Conservation (phyloP, 2,329 filamentous ascomycete genomes). For the Fusarium secorum region DNA sequence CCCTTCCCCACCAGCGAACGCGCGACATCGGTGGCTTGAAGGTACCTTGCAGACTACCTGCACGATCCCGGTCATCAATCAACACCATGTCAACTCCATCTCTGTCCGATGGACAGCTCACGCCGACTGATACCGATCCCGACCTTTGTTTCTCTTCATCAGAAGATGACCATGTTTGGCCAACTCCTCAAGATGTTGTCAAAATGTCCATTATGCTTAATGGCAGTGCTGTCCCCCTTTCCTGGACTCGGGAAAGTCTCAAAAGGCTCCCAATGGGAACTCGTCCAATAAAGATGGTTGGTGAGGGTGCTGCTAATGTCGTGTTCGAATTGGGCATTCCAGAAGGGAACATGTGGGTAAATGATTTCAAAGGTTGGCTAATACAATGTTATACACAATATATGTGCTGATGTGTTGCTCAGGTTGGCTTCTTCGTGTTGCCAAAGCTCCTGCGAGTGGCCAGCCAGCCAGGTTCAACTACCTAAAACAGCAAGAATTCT, state of each 20-base stretch:
- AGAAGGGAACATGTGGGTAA: constrained; percentile 42
- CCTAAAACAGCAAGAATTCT: constrained; percentile 49
- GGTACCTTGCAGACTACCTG: constrained; percentile 41
- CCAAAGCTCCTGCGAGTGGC: constrained; percentile 47
- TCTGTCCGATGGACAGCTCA: constrained; percentile 41
- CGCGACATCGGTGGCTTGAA: constrained; percentile 41
- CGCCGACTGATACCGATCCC: constrained; percentile 40
- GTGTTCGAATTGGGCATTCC: constrained; percentile 69
- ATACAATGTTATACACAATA: neutral
- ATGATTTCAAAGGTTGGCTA: constrained; percentile 48
- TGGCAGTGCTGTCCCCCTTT: constrained; percentile 35
- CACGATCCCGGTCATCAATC: constrained; percentile 38
- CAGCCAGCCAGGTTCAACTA: constrained; percentile 49
- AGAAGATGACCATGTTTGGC: constrained; percentile 39
- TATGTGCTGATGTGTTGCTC: constrained; percentile 26
- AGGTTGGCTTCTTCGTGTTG: constrained; percentile 51
- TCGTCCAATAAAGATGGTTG: constrained; percentile 54
- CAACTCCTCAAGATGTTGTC: constrained; percentile 39
- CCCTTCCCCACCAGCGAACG: constrained; percentile 24
- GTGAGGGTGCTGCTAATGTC: constrained; percentile 80
- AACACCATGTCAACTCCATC: constrained; percentile 41
- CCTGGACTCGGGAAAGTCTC: constrained; percentile 39
- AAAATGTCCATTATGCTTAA: constrained; percentile 43
- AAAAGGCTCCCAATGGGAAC: constrained; percentile 48
- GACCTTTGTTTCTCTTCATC: constrained; percentile 35